Conservation (phyloP, 73 alveolate genomes). For the Paramecium biaurelia region DNA sequence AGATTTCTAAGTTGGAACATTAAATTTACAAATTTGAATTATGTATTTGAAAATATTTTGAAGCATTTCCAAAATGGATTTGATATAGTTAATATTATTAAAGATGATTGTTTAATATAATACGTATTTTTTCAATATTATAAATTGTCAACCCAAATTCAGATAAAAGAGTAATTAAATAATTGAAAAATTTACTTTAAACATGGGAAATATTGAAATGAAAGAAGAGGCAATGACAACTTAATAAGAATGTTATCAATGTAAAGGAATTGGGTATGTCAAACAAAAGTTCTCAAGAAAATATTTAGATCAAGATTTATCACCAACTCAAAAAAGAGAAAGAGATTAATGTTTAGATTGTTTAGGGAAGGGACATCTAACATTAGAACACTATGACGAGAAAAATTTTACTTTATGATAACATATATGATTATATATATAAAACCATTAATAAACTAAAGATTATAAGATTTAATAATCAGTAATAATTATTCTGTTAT, state of each 20-base stretch:
- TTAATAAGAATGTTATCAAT: neutral
- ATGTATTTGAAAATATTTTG: neutral
- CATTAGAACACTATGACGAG: neutral
- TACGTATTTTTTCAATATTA: neutral
- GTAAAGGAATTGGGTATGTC: neutral
- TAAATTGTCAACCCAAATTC: neutral
- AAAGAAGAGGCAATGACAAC: neutral
- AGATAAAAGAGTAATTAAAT: neutral
- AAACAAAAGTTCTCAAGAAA: neutral
- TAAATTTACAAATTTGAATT: neutral
- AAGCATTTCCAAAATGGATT: neutral
- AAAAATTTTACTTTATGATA: neutral
- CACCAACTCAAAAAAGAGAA: neutral
- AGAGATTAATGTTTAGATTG: neutral
- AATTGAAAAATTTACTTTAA: neutral
- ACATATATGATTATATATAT: neutral
- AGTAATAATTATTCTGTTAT: neutral
- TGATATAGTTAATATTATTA: neutral
- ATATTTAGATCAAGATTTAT: neutral
- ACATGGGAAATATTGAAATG: neutral
- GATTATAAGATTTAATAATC: neutral
- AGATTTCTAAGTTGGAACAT: neutral
- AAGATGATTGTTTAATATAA: neutral
- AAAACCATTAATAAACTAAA: conserved; percentile 9
- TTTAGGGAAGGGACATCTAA: neutral